Conservation (phyloP, 371 early-diverging fungal genomes). For the Dinochytrium kinnereticum region DNA sequence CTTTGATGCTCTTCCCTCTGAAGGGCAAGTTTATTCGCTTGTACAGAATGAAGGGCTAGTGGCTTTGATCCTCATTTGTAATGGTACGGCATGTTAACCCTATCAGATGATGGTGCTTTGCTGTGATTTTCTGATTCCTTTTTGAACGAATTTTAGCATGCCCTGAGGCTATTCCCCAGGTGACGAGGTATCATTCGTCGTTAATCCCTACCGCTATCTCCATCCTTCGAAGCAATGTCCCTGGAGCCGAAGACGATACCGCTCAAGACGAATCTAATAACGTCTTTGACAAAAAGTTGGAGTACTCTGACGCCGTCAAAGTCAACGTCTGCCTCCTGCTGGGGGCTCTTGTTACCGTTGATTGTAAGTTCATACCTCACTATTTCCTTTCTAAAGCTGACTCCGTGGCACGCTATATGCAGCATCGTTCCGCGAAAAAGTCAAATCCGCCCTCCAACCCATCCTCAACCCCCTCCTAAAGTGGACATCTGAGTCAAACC, state of each 20-base stretch:
- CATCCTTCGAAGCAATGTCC: slow-evolving; percentile 44
- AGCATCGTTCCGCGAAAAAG: slow-evolving; percentile 10
- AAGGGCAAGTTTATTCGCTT: slow-evolving; percentile 52
- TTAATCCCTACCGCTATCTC: slow-evolving; percentile 42
- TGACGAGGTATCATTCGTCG: slow-evolving; percentile 42
- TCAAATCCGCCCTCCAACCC: slow-evolving; percentile 7
- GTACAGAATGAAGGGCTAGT: slow-evolving; percentile 60
- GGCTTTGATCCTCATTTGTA: slow-evolving; percentile 45
- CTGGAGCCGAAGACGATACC: not conserved
- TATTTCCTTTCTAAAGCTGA: no score
- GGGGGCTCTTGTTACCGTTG: slow-evolving; percentile 31
- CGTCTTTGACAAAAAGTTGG: slow-evolving; percentile 13
- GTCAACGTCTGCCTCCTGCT: slow-evolving; percentile 47
- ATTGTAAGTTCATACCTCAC: slow-evolving; percentile 40
- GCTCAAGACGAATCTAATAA: not conserved
- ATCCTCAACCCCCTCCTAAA: slow-evolving; percentile 1
- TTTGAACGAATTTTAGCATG: slow-evolving; percentile 19
- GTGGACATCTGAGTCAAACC: slow-evolving; percentile 20
- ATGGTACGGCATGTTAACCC: slow-evolving; percentile 32
- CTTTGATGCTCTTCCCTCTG: slow-evolving; percentile 55
- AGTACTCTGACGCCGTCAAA: slow-evolving; percentile 46
- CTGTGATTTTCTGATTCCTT: not conserved
- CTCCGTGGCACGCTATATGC: no score
- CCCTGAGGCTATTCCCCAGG: slow-evolving; percentile 37
- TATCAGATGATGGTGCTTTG: no score